Evolutionary conservation across 2,329 filamentous ascomycete species (phyloP), one percentile per base, ranked within the genome.

Genomic region (Paramyrothecium sp.): DNA sequence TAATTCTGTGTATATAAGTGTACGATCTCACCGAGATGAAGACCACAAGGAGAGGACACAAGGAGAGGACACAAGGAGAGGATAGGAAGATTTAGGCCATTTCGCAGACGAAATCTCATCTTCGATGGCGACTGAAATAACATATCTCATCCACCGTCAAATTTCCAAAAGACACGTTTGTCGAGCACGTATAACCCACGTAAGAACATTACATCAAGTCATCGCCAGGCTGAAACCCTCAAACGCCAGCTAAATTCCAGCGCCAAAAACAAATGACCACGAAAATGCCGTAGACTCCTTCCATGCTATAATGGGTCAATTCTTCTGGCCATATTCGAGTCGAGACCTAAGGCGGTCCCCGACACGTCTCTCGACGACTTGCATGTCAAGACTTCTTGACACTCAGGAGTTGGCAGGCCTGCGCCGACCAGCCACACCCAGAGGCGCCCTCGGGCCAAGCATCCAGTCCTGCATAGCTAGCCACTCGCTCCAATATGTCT

Each of bases 401-500:
- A 34, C 63, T 60, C 22, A 68, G 46, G 38, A 19, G 13, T 44
- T 44, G 13, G 38, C n/a, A 44, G 38, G 38, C 38, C 38, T 19
- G n/a, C 38, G 38, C 13, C 38, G 38, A 5, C 71, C 64, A 17
- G 61, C 62, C 23, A 66, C 65, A n/a, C 68, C 62, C 3, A 57
- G 56, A 33, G 89, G 90, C 33, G 89, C 88, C 60, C 91, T 79
- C 1, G 91, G 90, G 2, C 93, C 93, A n/a, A 97, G 79, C 92
- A 97, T 96, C 94, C 94, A 98, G 73, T 97, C 94, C 73, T 97
- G 92, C 91, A 97, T 96, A 13, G 91, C 91, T 33, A 97, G 78
- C 94, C 94, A 98, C 67, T 94, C 89, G 70, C 92, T 96, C 95
- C 95, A 99, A 58, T 83, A 87, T 60, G 84, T 83, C 75, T 98